phyloP scores from a whole-genome alignment of 306 rosid species.

The Ammopiptanthus mongolicus region DNA sequence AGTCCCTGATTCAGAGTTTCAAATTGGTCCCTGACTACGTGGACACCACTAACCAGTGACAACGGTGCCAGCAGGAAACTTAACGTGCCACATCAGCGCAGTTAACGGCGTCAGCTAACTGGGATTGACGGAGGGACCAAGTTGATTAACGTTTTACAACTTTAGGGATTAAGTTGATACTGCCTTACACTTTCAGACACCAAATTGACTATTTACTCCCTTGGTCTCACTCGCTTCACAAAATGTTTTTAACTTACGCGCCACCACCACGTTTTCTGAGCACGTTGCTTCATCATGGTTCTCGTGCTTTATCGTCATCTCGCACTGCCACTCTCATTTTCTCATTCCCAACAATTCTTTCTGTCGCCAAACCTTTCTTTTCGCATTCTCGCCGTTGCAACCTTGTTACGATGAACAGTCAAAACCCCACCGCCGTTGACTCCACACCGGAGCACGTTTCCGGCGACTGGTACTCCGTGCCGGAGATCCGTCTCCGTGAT shows the following conservation, averaged over 20 bases:
- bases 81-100: no score
- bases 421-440: not conserved
- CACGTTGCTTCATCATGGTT: not conserved
- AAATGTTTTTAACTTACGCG: constrained; percentile 28
- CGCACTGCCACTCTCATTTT: not conserved
- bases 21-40: no score
- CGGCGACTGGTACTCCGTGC: constrained; percentile 74
- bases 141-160: no score
- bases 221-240: not conserved
- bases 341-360: not conserved
- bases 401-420: constrained; percentile 31
- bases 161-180: no score
- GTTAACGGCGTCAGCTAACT: no score
- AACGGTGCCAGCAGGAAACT: no score
- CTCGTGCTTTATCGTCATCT: not conserved
- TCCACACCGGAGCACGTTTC: constrained; percentile 49
- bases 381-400: constrained; percentile 20
- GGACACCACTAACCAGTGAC: no score
- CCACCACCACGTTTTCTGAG: constrained; percentile 21
- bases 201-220: not conserved
- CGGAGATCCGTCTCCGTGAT: constrained; percentile 82
- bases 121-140: no score
- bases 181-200: no score
- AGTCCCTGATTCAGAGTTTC: no score
- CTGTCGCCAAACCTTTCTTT: constrained; percentile 8